Evolutionary conservation across 73 alveolate genomes (phyloP).

Genomic region (Tetrahymena borealis): DNA sequence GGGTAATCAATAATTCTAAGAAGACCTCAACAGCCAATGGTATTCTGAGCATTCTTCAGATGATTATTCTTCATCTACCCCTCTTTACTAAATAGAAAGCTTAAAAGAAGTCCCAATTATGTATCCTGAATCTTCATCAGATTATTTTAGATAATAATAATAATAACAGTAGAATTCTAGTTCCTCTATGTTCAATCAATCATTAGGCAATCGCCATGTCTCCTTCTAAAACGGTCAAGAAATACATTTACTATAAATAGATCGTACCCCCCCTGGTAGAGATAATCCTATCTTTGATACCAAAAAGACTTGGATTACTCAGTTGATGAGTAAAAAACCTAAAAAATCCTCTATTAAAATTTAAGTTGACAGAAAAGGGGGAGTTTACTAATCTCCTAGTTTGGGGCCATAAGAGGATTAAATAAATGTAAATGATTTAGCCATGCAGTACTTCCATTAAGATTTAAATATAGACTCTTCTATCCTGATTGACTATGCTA

Average conservation of each 20-base stretch:
- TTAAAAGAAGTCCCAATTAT: neutral
- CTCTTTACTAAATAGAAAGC: neutral
- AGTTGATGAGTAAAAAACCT: neutral
- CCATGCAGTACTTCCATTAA: neutral
- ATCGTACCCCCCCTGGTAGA: neutral
- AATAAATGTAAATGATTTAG: neutral
- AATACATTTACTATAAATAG: neutral
- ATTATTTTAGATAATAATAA: neutral
- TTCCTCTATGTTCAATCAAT: neutral
- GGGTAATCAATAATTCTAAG: neutral
- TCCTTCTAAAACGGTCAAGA: neutral
- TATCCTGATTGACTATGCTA: neutral
- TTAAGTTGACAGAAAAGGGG: neutral
- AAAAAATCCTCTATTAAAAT: neutral
- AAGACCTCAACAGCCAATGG: neutral
- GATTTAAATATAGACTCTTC: neutral
- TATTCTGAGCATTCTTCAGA: neutral
- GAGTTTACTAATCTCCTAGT: neutral
- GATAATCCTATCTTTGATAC: neutral
- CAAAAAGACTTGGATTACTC: slow-evolving; percentile 1
- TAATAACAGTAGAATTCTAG: neutral
- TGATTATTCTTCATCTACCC: neutral
- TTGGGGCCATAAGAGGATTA: neutral
- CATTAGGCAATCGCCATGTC: neutral
- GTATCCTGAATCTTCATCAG: neutral